A percentile compares a stretch with the other conserved stretches of the same genome.
These are phyloP conservation scores for Cytospora piceicola DNA, from an alignment of 2,329 filamentous ascomycete species.

Conservation along the genomic window DNA sequence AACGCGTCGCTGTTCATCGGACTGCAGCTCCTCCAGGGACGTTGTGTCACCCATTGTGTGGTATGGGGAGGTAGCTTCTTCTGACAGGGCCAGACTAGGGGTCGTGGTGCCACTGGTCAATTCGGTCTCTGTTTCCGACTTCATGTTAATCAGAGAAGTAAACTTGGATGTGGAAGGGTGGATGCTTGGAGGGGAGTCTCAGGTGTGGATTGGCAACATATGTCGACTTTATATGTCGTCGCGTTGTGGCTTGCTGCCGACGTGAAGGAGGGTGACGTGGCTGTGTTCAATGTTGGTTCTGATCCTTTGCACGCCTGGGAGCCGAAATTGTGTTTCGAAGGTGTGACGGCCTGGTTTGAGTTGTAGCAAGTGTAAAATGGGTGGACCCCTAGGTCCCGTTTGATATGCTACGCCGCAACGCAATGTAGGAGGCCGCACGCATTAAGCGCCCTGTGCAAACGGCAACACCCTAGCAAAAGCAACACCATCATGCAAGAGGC, in stretches of 20 bases:
- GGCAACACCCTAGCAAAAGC: neutral
- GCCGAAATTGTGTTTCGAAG: neutral
- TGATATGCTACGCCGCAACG: neutral
- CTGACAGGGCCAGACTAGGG: too few species aligned
- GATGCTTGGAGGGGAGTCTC: too few species aligned
- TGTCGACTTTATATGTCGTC: neutral
- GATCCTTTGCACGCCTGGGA: neutral
- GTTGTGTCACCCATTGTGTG: neutral
- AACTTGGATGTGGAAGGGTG: neutral
- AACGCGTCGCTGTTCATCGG: constrained; percentile 16
- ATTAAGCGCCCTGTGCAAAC: neutral
- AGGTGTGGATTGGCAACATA: too few species aligned
- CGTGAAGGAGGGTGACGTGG: neutral
- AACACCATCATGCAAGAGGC: neutral
- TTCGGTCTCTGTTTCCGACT: neutral
- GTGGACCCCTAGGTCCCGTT: neutral
- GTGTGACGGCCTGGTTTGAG: neutral
- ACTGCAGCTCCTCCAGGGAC: constrained; percentile 17
- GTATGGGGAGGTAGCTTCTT: neutral
- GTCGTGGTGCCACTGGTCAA: neutral
- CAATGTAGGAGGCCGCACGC: neutral
- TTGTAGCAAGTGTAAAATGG: neutral
- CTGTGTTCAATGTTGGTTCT: neutral
- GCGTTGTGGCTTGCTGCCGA: neutral
- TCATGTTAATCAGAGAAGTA: neutral